Evolutionary conservation across 192 early-diverging fungal genomes (phyloP).

Genomic region (Coemansia sp.): DNA sequence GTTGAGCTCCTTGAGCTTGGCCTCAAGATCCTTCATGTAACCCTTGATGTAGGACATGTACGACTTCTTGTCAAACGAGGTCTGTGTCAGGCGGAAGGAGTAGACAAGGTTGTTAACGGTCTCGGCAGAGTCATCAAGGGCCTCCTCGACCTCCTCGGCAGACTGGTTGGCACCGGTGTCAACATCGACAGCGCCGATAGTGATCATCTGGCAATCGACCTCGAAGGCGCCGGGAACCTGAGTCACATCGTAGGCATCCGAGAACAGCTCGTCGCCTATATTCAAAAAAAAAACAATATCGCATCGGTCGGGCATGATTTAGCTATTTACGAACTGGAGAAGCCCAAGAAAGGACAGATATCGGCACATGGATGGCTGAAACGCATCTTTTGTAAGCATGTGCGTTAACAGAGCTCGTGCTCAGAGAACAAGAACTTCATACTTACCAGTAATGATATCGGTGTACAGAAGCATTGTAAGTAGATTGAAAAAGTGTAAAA

Average conservation of each 20-base stretch:
- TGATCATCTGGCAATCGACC: conserved; percentile 78
- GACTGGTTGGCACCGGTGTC: conserved; percentile 94
- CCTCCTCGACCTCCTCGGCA: conserved; percentile 72
- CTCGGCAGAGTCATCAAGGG: conserved; percentile 59
- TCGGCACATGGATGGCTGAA: too few species aligned
- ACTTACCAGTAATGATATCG: conserved; percentile 68
- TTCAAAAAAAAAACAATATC: not conserved
- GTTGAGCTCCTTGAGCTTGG: conserved; percentile 53
- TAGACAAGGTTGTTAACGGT: conserved; percentile 86
- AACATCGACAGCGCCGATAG: conserved; percentile 66
- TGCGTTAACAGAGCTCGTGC: not conserved
- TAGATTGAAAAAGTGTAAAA: conserved; percentile 11
- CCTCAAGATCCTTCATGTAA: conserved; percentile 85
- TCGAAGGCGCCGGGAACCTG: conserved; percentile 69
- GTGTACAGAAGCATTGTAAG: conserved; percentile 67
- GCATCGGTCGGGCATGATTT: not conserved
- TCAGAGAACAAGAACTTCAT: not conserved
- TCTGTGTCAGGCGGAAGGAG: conserved; percentile 71
- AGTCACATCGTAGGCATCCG: conserved; percentile 78
- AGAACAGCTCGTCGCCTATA: conserved; percentile 85
- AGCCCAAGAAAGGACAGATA: too few species aligned
- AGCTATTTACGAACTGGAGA: not conserved
- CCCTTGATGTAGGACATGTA: conserved; percentile 91
- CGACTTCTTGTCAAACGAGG: conserved; percentile 88
- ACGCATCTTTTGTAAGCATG: not conserved